Evolutionary conservation across 2,329 filamentous ascomycete species (phyloP), one percentile per base, ranked within the genome.

Genomic region (Sclerotinia trifoliorum): DNA sequence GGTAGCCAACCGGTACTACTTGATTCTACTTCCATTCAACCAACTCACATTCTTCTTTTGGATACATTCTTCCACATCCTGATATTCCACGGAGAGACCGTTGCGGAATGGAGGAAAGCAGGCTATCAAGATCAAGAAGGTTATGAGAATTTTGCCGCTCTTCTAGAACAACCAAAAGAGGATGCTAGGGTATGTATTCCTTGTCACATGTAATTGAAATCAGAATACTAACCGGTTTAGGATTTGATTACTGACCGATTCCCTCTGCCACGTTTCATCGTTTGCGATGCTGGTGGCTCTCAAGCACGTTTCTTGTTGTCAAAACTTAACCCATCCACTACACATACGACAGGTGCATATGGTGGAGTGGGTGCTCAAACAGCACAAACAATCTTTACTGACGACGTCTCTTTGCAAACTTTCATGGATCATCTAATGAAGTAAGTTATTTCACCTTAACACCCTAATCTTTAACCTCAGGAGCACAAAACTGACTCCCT

Each of bases 351-450:
- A 0, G 92, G 93, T 65, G 91, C 92, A 17, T 98, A 97, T 77
- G 95, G 95, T 67, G 94, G 93, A 70, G 91, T 94, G 61, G 88
- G 91, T 42, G 85, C 86, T 3, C 92, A 94, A 77, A 94, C 91
- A 58, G 94, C 94, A 11, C 95, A 99, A 80, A 99, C 95, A 6
- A 99, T 99, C 75, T 99, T 99, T 82, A 99, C 95, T 0, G 95
- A 99, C 77, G 95, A 99, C 79, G 95, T 99, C 66, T 97, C 93
- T 66, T 83, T 99, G 78, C 94, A 98, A 80, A 98, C 94, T 1
- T 99, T 99, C 78, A 99, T 99, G 95, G 95, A 99, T 77, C 94
- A 98, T 81, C 83, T 99, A 78, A 99, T 99, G 95, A 99, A 99
- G 92, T 94, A 84, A 81, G 90, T 84, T 68, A 21, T 46, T 21